Evolutionary conservation across 768 basidiomycete species (phyloP), one percentile per base, ranked within the genome.

Genomic region (Mycena capillaripes): DNA sequence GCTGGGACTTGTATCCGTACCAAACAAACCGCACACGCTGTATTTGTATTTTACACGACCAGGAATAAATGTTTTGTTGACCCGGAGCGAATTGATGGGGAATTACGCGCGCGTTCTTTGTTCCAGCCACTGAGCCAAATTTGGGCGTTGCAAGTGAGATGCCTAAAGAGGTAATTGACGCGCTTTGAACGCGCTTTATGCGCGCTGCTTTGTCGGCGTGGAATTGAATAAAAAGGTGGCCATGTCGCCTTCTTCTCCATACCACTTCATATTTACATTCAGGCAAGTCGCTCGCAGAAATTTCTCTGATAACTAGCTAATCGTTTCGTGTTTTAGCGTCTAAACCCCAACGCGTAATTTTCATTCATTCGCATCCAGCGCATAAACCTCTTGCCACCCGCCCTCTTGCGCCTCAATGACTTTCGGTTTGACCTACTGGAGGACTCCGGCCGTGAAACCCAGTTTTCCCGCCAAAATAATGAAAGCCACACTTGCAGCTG

Each of bases 1-100:
- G 62, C 55, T 60, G 57, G 63, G 62, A 65, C 57, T 65, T 71
- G 70, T 71, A 71, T 71, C 62, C 48, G 63, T 65, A 65, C n/a
- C n/a, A n/a, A n/a, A n/a, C n/a, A 50, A 21, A 14, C 42, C 66
- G 38, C 66, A 59, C 67, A 62, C 44, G 42, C 36, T 38, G 63
- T 65, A 65, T 71, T 38, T 71, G 62, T 70, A 70, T 57, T 21
- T n/a, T n/a, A n/a, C n/a, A 52, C 53, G 21, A 34, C n/a, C 32
- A 53, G 40, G 1, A n/a, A 32, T 32, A 38, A 38, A 38, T 8
- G 38, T 38, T 38, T 3, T 16, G 38, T 11, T 3, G 38, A 16
- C 38, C 38, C n/a, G n/a, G n/a, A n/a, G n/a, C n/a, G n/a, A n/a
- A n/a, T n/a, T n/a, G n/a, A n/a, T n/a, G n/a, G n/a, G n/a, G n/a